Percentiles rank a stretch among this genome's conserved stretches.
phyloP scores from a whole-genome alignment of 2,329 filamentous ascomycete genomes.

The Magnaporthiopsis rhizophila region DNA sequence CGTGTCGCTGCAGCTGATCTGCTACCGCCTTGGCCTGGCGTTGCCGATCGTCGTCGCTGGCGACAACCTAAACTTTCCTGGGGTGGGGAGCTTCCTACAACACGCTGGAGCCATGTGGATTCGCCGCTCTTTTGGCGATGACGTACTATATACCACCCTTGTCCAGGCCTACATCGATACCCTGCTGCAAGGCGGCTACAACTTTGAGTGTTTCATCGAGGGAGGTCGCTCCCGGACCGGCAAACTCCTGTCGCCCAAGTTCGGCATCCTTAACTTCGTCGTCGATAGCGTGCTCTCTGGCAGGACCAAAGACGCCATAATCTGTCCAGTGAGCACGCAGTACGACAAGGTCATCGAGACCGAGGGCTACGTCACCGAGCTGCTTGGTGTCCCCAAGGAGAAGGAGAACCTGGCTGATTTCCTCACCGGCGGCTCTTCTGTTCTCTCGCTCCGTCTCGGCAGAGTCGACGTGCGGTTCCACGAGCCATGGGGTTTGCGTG shows the following conservation, averaged over 20 bases:
- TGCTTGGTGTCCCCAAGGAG: constrained; percentile 88
- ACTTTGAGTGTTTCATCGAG: constrained; percentile 97
- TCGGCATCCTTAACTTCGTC: constrained; percentile 87
- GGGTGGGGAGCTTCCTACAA: constrained; percentile 84
- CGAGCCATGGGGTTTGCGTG: constrained; percentile 84
- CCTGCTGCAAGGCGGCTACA: constrained; percentile 80
- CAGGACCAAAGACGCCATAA: constrained; percentile 80
- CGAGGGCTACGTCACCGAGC: constrained; percentile 89
- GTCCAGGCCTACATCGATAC: constrained; percentile 96
- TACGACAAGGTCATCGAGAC: constrained; percentile 99
- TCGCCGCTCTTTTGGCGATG: constrained; percentile 82
- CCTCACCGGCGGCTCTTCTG: constrained; percentile 72
- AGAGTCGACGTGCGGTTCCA: constrained; percentile 94
- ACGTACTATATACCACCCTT: constrained; percentile 82
- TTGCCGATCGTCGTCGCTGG: constrained; percentile 89
- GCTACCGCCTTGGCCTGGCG: constrained; percentile 83
- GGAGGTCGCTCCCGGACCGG: constrained; percentile 88
- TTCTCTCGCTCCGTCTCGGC: constrained; percentile 81
- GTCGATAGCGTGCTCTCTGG: constrained; percentile 85
- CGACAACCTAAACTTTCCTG: constrained; percentile 91
- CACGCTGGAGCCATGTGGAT: constrained; percentile 99
- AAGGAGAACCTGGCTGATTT: constrained; percentile 92
- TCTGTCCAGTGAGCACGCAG: constrained; percentile 93
- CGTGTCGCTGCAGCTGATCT: constrained; percentile 88
- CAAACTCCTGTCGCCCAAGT: constrained; percentile 89